A percentile compares a stretch with the other conserved stretches of the same genome.
Evolutionary conservation across 129 eudicot genomes (phyloP).

Genomic region (Lactuca sativa): DNA sequence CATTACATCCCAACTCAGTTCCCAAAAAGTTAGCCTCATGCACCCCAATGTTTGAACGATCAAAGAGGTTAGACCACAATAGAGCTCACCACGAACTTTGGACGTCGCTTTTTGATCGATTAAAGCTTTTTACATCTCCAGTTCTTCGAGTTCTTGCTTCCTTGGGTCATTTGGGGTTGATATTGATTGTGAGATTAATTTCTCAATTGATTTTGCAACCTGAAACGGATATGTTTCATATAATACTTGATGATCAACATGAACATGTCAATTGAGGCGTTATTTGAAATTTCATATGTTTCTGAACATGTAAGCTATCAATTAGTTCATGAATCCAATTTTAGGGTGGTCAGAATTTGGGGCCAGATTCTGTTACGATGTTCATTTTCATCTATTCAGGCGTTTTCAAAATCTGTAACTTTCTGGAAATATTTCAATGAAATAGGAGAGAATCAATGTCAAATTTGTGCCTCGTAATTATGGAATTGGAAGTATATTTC

Average conservation of each 20-base stretch:
- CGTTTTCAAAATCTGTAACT: conserved; percentile 50
- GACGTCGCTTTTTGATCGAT: conserved; percentile 57
- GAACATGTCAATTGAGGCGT: too few species aligned
- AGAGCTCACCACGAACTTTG: conserved; percentile 59
- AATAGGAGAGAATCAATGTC: too few species aligned
- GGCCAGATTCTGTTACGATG: too few species aligned
- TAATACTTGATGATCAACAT: too few species aligned
- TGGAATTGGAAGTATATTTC: not conserved
- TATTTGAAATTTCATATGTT: too few species aligned
- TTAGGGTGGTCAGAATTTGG: too few species aligned
- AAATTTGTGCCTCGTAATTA: not conserved
- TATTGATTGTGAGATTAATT: conserved; percentile 46
- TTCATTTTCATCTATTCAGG: too few species aligned
- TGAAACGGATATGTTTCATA: conserved; percentile 7
- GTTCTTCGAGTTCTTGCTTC: conserved; percentile 45
- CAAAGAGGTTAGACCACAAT: conserved; percentile 67
- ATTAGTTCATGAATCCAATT: too few species aligned
- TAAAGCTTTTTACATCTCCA: conserved; percentile 56
- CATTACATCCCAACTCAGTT: conserved; percentile 92
- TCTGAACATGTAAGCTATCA: too few species aligned
- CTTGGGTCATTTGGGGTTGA: conserved; percentile 79
- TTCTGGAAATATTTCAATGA: not conserved
- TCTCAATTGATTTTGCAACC: conserved; percentile 76
- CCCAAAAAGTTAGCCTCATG: conserved; percentile 88
- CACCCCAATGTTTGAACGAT: conserved; percentile 61